These are phyloP conservation scores for Alternaria sp. DNA, from an alignment of 2,329 filamentous ascomycete genomes.

Conservation along the genomic window DNA sequence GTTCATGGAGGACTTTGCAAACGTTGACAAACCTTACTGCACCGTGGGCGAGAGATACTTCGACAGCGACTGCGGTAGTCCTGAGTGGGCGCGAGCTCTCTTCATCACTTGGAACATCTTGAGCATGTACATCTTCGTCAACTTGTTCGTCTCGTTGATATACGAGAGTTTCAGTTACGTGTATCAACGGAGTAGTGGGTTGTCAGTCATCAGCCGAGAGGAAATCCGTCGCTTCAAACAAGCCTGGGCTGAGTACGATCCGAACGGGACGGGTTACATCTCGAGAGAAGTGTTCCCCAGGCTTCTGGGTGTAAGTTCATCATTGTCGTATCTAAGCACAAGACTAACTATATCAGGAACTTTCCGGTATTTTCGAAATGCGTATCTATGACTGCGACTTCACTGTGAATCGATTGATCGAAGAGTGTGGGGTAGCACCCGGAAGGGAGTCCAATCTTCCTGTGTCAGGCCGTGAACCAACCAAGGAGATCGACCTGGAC, in stretches of 20 bases:
- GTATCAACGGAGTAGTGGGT: constrained; percentile 93
- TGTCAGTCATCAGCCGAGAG: constrained; percentile 87
- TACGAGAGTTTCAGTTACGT: constrained; percentile 99
- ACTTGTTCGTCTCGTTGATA: constrained; percentile 96
- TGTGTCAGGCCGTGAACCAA: constrained; percentile 49
- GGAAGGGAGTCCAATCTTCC: constrained; percentile 58
- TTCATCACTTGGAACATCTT: constrained; percentile 99
- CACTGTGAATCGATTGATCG: constrained; percentile 84
- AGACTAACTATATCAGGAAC: constrained; percentile 60
- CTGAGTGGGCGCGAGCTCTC: constrained; percentile 82
- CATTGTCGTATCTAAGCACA: background rate
- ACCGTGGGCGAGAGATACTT: constrained; percentile 76
- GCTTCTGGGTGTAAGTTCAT: constrained; percentile 71
- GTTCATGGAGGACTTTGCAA: constrained; percentile 94
- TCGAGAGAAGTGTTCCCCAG: constrained; percentile 87
- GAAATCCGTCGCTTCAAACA: constrained; percentile 98
- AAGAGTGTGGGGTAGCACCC: constrained; percentile 72
- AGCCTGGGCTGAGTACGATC: constrained; percentile 95
- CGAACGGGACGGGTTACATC: constrained; percentile 89
- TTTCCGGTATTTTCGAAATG: constrained; percentile 97
- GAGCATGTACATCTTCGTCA: constrained; percentile 99
- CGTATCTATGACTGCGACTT: constrained; percentile 92
- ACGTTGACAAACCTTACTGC: constrained; percentile 79
- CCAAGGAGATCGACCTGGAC: constrained; percentile 69
- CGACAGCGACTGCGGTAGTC: constrained; percentile 89